Evolutionary conservation across 2,329 filamentous ascomycete genomes (phyloP), one percentile per base, ranked within the genome.

Genomic region (Fusarium sp.): DNA sequence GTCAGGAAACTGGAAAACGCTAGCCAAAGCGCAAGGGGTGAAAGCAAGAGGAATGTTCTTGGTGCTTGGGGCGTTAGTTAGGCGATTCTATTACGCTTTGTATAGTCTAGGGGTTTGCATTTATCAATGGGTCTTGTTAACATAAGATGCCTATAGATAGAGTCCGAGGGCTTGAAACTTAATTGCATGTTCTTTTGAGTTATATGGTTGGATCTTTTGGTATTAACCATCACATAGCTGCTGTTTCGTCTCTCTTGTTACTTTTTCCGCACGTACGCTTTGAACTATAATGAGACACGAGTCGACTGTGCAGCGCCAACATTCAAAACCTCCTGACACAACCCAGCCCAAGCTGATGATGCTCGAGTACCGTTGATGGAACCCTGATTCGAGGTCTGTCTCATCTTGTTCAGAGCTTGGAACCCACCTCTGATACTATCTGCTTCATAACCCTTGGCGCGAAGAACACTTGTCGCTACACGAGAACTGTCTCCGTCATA

Each of bases 401-500:
- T 54, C 53, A 70, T 69, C 23, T 58, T 71, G 8, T 41, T 62
- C 49, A 70, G 20, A 0, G 87, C 86, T 60, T 90, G 86, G 30
- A 75, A 74, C 0, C 84, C 85, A 10, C 82, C 83, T 23, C 78
- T 75, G 23, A 86, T 69, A 67, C 82, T 85, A 41, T 82, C 80
- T 1, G 83, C 83, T 57, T 80, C 78, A 26, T 82, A 76, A 0
- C 82, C 84, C 65, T 83, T 85, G 0, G 83, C 84, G 7, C 85
- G 78, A 47, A 88, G 72, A 4, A 88, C 80, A 54, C 84, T 86
- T 4, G 83, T 83, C 4, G 85, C 86, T 7, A 88, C 80, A 1
- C 86, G 80, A 6, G 85, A 80, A 31, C 82, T 84, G 59, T 88
- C 84, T 4, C 86, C 86, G 46, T 85, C 78, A 52, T 87, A 87